Evolutionary conservation across 2,329 filamentous ascomycete species (phyloP).

Genomic region (Diplocarpon mali): DNA sequence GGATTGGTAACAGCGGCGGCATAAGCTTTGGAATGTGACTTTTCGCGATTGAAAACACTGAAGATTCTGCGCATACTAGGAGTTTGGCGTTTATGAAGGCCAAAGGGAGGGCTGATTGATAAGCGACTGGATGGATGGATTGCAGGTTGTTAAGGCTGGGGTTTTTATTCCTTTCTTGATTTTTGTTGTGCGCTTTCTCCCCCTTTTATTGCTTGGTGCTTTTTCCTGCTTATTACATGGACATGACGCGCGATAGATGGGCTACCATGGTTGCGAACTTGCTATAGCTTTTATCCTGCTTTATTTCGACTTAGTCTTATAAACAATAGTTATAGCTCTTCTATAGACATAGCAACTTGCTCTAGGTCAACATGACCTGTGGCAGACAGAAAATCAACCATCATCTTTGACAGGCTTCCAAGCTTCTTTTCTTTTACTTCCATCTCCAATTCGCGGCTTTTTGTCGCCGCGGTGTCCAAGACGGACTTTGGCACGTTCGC

Average conservation of each 20-base stretch:
- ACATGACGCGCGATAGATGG: conserved; percentile 1
- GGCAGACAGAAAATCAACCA: conserved; percentile 16
- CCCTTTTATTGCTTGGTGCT: neutral
- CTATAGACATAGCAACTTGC: conserved; percentile 33
- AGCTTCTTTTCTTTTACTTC: conserved; percentile 55
- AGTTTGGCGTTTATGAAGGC: neutral
- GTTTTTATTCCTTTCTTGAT: neutral
- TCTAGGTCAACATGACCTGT: conserved; percentile 16
- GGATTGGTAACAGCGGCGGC: neutral
- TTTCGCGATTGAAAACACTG: too few species aligned
- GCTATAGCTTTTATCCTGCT: conserved; percentile 13
- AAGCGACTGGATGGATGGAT: neutral
- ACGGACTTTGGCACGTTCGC: conserved; percentile 70
- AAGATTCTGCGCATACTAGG: conserved; percentile 2
- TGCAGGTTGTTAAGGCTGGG: neutral
- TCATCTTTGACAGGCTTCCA: conserved; percentile 20
- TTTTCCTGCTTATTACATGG: neutral
- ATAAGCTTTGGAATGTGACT: conserved; percentile 5
- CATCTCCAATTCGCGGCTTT: conserved; percentile 71
- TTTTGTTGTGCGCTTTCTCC: neutral
- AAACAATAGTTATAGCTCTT: conserved; percentile 48
- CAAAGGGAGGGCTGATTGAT: too few species aligned
- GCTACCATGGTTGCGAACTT: conserved; percentile 1
- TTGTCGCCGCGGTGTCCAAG: conserved; percentile 66
- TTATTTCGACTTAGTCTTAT: neutral